Evolutionary conservation across 192 early-diverging fungal genomes (phyloP), one percentile per base, ranked within the genome.

Genomic region (Mortierella alpina): DNA sequence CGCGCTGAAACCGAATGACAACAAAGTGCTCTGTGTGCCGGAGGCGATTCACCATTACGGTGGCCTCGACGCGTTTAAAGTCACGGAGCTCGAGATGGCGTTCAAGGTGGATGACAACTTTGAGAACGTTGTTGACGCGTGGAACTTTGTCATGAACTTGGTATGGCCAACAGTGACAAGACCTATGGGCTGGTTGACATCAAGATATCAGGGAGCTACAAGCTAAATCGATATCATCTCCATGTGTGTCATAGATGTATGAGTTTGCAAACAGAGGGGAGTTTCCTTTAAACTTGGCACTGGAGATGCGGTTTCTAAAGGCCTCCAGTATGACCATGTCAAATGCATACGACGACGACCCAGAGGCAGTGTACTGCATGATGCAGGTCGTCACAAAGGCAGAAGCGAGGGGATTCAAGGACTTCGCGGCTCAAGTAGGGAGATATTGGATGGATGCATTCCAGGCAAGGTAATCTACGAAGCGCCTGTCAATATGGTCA

Each of bases 301-400:
- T 66, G 17, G 84, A 83, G 46, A 69, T 83, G 48, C 57, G 84
- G 20, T 70, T 85, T n/a, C 49, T 69, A 31, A 85, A 85, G 53
- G 9, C 54, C 0, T 85, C 82, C 0, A n/a, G 41, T 7, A 57
- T 66, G 22, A 13, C 68, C 31, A 56, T 85, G 54, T 63, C 82
- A 12, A 39, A 54, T 8, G 51, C 59, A 7, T 85, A 83, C 31
- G 81, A 83, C 46, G 13, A 67, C 23, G 75, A 85, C 39, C 75
- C 82, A 10, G 59, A 85, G 0, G 63, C 72, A 7, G 59, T 70
- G 6, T 85, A 75, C 44, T 67, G 66, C 39, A 68, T 72, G 41
- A 61, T 85, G 7, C 67, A 79, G 56, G 23, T 83, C 14, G 40
- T 83, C 11, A 48, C 74, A 45, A 69, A 59, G 3, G 55, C 17